phyloP scores from a whole-genome alignment of 139 green algal species.

The Picochlorum costavermella region DNA sequence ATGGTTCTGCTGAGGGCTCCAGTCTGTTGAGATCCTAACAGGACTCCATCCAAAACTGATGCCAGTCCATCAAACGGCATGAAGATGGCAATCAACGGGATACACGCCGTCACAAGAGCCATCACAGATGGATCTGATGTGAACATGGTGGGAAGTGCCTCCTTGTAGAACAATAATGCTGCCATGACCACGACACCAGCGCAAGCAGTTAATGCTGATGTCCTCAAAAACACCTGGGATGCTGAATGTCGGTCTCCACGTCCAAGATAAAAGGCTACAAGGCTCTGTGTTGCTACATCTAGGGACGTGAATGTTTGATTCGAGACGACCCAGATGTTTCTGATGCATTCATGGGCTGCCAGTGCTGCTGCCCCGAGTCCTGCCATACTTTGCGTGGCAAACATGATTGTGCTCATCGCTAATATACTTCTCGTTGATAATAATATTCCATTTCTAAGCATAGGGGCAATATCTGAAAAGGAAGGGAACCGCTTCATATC shows the following conservation, averaged over 20 bases:
- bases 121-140: conserved; percentile 22
- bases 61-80: conserved; percentile 31
- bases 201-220: conserved; percentile 11
- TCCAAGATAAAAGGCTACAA: conserved; percentile 27
- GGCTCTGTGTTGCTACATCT: conserved; percentile 33
- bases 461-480: conserved; percentile 21
- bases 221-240: conserved; percentile 19
- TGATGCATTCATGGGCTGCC: conserved; percentile 32
- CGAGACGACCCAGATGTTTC: conserved; percentile 25
- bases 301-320: conserved; percentile 26
- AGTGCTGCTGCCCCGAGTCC: conserved; percentile 24
- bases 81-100: conserved; percentile 31
- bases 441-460: conserved; percentile 20
- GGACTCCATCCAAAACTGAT: conserved; percentile 29
- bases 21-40: conserved; percentile 26
- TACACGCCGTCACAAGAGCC: conserved; percentile 2
- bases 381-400: conserved; percentile 19
- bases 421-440: conserved; percentile 25
- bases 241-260: conserved; percentile 15
- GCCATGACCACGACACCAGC: conserved; percentile 15
- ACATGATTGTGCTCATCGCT: conserved; percentile 29
- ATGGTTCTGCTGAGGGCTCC: conserved; percentile 21
- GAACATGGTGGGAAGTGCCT: conserved; percentile 23
- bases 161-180: conserved; percentile 3
- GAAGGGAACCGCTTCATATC: conserved; percentile 20